phyloP scores from a whole-genome alignment of 2,329 filamentous ascomycete genomes.

The Elsinoe arachidis region DNA sequence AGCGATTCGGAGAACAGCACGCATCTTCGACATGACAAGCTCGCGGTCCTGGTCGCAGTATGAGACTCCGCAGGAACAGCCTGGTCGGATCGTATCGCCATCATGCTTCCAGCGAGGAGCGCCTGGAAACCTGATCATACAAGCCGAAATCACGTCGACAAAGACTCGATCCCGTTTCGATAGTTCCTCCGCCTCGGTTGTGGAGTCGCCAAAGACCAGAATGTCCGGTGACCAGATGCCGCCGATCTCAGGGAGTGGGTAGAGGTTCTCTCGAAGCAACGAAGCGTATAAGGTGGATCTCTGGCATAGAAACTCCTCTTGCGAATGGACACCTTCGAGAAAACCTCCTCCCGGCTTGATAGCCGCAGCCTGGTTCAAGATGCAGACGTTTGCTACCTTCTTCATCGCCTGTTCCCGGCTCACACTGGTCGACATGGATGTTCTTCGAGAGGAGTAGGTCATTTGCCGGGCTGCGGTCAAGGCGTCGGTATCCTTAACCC shows the following conservation, averaged over 20 bases:
- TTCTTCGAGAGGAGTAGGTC: conserved; percentile 17
- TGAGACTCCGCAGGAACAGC: conserved; percentile 32
- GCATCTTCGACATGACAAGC: conserved; percentile 47
- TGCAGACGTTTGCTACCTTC: conserved; percentile 34
- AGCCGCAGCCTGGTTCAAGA: conserved; percentile 58
- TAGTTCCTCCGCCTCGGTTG: conserved; percentile 31
- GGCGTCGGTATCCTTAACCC: conserved; percentile 44
- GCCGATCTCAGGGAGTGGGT: conserved; percentile 51
- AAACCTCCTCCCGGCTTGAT: conserved; percentile 54
- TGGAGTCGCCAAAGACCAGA: conserved; percentile 46
- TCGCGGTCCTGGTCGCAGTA: conserved; percentile 42
- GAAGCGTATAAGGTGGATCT: conserved; percentile 53
- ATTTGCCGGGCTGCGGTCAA: conserved; percentile 43
- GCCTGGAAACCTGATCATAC: conserved; percentile 49
- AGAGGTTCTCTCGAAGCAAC: conserved; percentile 46
- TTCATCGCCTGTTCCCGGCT: conserved; percentile 1
- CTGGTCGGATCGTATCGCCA: conserved; percentile 16
- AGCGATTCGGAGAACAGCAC: conserved; percentile 47
- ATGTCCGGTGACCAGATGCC: conserved; percentile 51
- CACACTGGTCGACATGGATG: conserved; percentile 12
- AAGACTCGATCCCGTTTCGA: conserved; percentile 47
- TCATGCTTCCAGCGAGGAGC: conserved; percentile 16
- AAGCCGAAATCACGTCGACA: conserved; percentile 50
- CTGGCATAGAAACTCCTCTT: conserved; percentile 55
- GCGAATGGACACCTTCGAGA: conserved; percentile 49